Evolutionary conservation across 768 basidiomycete species (phyloP).

Genomic region (Mycena latifolia): DNA sequence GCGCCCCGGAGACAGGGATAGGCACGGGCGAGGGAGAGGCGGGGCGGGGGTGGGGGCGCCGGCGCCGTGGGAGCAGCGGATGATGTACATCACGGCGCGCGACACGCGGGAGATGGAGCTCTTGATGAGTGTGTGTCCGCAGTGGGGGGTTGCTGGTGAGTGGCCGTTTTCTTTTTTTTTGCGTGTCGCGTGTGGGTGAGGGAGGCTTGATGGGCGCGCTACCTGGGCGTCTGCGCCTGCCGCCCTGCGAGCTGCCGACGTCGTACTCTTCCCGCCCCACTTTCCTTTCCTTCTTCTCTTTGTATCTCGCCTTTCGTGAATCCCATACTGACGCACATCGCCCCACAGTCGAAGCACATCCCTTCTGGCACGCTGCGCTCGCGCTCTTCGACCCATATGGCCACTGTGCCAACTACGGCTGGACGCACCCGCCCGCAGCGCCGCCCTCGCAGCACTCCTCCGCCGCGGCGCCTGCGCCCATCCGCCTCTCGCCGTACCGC

Average conservation of each 20-base stretch:
- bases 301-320: not conserved
- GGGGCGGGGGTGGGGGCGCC: no score
- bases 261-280: not conserved
- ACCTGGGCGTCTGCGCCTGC: no score
- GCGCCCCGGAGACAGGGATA: no score
- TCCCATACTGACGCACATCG: no score
- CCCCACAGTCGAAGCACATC: slow-evolving; percentile 20
- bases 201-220: no score
- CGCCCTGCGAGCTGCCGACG: no score
- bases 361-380: slow-evolving; percentile 16
- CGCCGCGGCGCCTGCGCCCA: not conserved
- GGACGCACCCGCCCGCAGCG: not conserved
- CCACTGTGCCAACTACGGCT: slow-evolving; percentile 2
- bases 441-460: not conserved
- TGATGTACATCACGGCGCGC: not conserved
- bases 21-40: no score
- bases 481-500: slow-evolving; percentile 53
- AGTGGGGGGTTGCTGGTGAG: not conserved
- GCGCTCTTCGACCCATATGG: slow-evolving; percentile 18
- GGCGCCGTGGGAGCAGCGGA: not conserved
- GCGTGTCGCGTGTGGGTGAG: no score
- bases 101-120: not conserved
- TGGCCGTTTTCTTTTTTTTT: not conserved
- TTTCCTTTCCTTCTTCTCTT: not conserved
- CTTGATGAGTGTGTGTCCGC: not conserved